Conservation (phyloP, 2,329 filamentous ascomycete genomes). For the Aureobasidium namibiae region DNA sequence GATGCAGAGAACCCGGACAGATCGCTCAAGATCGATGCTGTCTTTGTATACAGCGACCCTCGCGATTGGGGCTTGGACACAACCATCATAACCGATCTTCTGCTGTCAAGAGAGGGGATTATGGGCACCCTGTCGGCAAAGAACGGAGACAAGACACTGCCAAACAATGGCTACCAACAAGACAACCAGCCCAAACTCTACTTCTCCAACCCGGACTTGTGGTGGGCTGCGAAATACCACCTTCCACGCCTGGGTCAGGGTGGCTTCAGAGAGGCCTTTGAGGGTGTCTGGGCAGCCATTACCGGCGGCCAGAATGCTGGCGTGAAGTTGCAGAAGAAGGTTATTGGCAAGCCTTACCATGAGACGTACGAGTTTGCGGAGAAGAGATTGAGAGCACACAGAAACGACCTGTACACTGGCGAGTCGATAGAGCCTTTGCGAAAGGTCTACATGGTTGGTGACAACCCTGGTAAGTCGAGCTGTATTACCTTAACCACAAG, state of each 20-base stretch:
- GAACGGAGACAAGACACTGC: conserved; percentile 57
- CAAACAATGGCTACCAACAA: conserved; percentile 71
- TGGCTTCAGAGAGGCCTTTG: conserved; percentile 74
- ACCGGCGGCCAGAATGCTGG: conserved; percentile 46
- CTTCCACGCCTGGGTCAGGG: conserved; percentile 85
- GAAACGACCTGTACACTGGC: conserved; percentile 39
- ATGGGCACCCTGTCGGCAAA: conserved; percentile 69
- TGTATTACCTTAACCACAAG: background rate
- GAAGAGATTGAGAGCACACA: conserved; percentile 56
- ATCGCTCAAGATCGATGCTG: conserved; percentile 72
- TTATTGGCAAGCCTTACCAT: conserved; percentile 75
- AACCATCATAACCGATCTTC: conserved; percentile 73
- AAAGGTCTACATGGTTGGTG: conserved; percentile 86
- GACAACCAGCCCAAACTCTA: conserved; percentile 74
- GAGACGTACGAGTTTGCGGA: conserved; percentile 81
- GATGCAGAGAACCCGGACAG: conserved; percentile 35
- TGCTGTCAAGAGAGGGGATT: conserved; percentile 70
- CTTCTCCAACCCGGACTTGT: conserved; percentile 83
- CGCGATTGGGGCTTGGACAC: conserved; percentile 91
- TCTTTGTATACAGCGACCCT: conserved; percentile 93
- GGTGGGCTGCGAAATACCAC: conserved; percentile 81
- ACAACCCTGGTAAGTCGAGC: conserved; percentile 33
- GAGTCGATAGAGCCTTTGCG: conserved; percentile 42
- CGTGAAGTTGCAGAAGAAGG: conserved; percentile 51
- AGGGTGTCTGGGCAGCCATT: conserved; percentile 67